These are phyloP conservation scores for Rhizophora mangle DNA, from an alignment of 345 rosid species.

Conservation along the genomic window DNA sequence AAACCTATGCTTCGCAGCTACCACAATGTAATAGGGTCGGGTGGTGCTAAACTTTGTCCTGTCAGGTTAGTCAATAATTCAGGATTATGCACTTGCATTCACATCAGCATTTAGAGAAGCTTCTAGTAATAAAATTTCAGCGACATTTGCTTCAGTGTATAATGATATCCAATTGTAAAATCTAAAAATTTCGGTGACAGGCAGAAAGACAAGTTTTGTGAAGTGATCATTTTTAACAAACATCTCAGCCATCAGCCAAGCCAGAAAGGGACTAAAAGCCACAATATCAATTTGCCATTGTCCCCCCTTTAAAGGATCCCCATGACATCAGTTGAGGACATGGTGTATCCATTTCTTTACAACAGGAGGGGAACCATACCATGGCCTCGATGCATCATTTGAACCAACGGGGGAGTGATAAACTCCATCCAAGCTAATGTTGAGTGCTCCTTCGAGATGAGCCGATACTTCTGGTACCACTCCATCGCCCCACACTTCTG, in stretches of 20 bases:
- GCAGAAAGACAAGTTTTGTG: no score
- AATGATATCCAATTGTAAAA: no score
- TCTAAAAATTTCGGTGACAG: no score
- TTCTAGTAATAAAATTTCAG: no score
- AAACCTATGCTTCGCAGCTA: no score
- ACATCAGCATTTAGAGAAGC: no score
- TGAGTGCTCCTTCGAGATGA: constrained; percentile 75
- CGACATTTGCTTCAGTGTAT: no score
- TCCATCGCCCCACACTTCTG: constrained; percentile 97
- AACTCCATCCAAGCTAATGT: constrained; percentile 71
- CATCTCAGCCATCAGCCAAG: neutral
- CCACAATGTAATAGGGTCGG: no score
- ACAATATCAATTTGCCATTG: neutral
- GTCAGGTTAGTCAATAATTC: no score
- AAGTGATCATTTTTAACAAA: no score
- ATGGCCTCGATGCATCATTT: constrained; percentile 59
- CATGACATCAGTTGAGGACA: constrained; percentile 44
- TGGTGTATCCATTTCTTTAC: constrained; percentile 73
- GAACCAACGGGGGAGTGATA: constrained; percentile 95
- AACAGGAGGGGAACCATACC: constrained; percentile 84
- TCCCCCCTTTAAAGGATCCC: neutral
- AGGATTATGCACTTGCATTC: no score
- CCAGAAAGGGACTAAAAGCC: neutral
- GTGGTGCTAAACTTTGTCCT: no score
- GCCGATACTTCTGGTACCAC: constrained; percentile 90